Percentiles rank a stretch among this genome's conserved stretches.
phyloP scores from a whole-genome alignment of 768 basidiomycete genomes.

The Auriculariales sp. region DNA sequence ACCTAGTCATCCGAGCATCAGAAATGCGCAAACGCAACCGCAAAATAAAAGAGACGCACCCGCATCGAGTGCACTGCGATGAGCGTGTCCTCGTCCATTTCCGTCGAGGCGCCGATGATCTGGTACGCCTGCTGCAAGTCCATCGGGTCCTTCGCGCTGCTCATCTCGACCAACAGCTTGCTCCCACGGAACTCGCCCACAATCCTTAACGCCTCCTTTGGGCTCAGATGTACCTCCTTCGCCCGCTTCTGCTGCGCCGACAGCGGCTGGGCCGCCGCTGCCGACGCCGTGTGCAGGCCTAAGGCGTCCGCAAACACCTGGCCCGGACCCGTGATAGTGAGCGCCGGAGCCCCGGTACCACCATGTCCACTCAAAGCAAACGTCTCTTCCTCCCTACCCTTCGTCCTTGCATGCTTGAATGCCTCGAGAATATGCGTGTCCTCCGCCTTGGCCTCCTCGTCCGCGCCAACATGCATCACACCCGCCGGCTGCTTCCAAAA shows the following conservation, averaged over 20 bases:
- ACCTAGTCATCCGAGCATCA: constrained; percentile 27
- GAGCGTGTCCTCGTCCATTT: constrained; percentile 67
- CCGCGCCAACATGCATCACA: constrained; percentile 26
- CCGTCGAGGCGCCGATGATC: constrained; percentile 51
- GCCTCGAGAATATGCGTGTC: constrained; percentile 58
- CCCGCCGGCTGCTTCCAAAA: neutral
- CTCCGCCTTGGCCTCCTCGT: too few relatives aligned
- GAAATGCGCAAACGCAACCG: neutral
- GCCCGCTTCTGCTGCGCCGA: constrained; percentile 33
- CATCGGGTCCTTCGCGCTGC: constrained; percentile 49
- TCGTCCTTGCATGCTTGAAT: constrained; percentile 30
- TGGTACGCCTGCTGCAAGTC: constrained; percentile 57
- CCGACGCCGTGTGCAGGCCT: too few relatives aligned
- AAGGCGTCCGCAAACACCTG: neutral
- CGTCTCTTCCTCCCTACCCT: too few relatives aligned
- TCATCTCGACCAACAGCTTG: constrained; percentile 28
- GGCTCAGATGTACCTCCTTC: constrained; percentile 30
- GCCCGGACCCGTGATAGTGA: neutral
- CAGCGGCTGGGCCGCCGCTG: constrained; percentile 42
- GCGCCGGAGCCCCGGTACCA: neutral
- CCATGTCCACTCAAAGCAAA: too few relatives aligned
- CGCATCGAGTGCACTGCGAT: constrained; percentile 57
- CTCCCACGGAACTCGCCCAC: constrained; percentile 53
- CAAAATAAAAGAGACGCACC: constrained; percentile 27
- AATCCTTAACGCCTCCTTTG: constrained; percentile 55